Percentiles rank a stretch among this genome's conserved stretches.
Conservation (phyloP, 805 yeast species). For the Teunomyces stri region DNA sequence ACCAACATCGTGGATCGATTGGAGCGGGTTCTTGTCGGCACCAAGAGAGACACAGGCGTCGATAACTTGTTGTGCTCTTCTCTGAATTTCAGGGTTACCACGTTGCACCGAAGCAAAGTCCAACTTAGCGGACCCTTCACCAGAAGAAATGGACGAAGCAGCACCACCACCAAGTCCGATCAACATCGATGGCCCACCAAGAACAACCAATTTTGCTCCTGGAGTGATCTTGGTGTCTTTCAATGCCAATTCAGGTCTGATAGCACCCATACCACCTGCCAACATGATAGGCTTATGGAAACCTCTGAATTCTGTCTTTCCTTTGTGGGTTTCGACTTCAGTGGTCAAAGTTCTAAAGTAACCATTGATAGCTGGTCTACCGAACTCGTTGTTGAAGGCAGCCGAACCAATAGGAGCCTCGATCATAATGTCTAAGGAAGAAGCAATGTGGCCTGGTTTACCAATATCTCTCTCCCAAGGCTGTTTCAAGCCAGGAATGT, state of each 20-base stretch:
- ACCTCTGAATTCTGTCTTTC: slow-evolving; percentile 79
- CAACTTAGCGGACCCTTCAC: slow-evolving; percentile 92
- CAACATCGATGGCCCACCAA: slow-evolving; percentile 97
- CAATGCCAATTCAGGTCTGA: slow-evolving; percentile 87
- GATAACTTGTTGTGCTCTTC: slow-evolving; percentile 98
- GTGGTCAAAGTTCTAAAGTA: slow-evolving; percentile 95
- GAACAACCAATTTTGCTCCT: slow-evolving; percentile 84
- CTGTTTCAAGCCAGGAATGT: slow-evolving; percentile 79
- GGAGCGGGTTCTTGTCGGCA: slow-evolving; percentile 64
- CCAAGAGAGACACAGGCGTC: slow-evolving; percentile 90
- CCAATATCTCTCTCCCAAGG: slow-evolving; percentile 96
- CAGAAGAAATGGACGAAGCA: slow-evolving; percentile 94
- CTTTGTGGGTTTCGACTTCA: slow-evolving; percentile 58
- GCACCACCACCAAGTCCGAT: slow-evolving; percentile 99
- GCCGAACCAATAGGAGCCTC: slow-evolving; percentile 98
- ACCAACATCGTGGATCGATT: slow-evolving; percentile 97
- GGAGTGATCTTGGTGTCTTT: slow-evolving; percentile 88
- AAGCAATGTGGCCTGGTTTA: slow-evolving; percentile 89
- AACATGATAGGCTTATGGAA: slow-evolving; percentile 99
- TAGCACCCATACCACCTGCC: slow-evolving; percentile 99
- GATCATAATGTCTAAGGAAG: slow-evolving; percentile 89
- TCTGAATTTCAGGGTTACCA: slow-evolving; percentile 98
- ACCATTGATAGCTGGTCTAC: slow-evolving; percentile 96
- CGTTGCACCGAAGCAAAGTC: slow-evolving; percentile 99
- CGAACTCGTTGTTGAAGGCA: slow-evolving; percentile 97